Evolutionary conservation across 2,329 filamentous ascomycete genomes (phyloP).

Genomic region (Epichloe scottii): DNA sequence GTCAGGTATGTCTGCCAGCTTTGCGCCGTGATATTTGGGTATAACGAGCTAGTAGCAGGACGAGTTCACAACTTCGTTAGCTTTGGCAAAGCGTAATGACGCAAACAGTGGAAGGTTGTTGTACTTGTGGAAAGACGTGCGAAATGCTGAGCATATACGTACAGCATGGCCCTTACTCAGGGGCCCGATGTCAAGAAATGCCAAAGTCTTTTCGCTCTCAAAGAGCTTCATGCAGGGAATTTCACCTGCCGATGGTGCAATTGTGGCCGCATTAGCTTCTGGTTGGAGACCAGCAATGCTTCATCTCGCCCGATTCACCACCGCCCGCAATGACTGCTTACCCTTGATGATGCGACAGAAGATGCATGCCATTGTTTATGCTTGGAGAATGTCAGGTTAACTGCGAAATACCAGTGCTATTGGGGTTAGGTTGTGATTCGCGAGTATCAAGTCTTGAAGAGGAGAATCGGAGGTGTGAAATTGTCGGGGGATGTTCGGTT

Average conservation of each 20-base stretch:
- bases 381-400: neutral
- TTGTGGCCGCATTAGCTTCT: neutral
- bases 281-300: neutral
- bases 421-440: neutral
- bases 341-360: slow-evolving; percentile 99
- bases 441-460: no score
- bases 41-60: slow-evolving; percentile 63
- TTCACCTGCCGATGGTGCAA: slow-evolving; percentile 48
- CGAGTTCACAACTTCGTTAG: neutral
- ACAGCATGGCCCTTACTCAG: slow-evolving; percentile 83
- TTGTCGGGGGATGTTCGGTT: neutral
- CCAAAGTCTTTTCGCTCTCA: slow-evolving; percentile 84
- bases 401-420: neutral
- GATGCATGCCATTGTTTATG: slow-evolving; percentile 48
- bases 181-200: slow-evolving; percentile 93
- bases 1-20: slow-evolving; percentile 86
- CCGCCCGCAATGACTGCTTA: slow-evolving; percentile 13
- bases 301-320: neutral
- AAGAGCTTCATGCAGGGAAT: slow-evolving; percentile 95
- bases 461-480: neutral
- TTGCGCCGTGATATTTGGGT: slow-evolving; percentile 86
- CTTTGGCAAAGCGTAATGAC: neutral
- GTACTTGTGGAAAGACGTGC: neutral
- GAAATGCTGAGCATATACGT: slow-evolving; percentile 21
- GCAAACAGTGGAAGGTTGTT: neutral